These are phyloP conservation scores for Eucalyptus victrix DNA, from an alignment of 345 rosid genomes.

Conservation along the genomic window DNA sequence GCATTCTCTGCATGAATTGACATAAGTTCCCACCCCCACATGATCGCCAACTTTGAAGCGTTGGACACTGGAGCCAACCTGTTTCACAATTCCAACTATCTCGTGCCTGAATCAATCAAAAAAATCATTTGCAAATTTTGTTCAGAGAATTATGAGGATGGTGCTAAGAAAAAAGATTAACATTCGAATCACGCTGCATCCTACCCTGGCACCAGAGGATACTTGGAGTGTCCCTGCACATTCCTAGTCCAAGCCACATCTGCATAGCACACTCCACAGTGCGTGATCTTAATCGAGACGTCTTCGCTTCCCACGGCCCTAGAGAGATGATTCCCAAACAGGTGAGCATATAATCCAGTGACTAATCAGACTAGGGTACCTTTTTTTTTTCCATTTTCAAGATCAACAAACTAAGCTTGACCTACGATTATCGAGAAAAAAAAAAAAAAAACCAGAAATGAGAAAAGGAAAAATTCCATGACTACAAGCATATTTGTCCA, in stretches of 20 bases:
- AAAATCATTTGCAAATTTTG: neutral
- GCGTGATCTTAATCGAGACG: slow-evolving; percentile 26
- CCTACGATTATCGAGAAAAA: too few species aligned
- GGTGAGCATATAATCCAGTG: too few species aligned
- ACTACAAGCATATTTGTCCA: too few species aligned
- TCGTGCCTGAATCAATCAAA: slow-evolving; percentile 44
- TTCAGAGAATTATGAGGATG: neutral
- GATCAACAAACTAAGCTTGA: too few species aligned
- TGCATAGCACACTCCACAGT: slow-evolving; percentile 87
- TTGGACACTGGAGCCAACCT: too few species aligned
- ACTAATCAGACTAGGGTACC: too few species aligned
- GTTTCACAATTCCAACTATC: neutral
- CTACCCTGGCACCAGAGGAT: slow-evolving; percentile 89
- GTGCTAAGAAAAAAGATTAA: neutral
- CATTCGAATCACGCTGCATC: neutral
- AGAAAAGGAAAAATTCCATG: too few species aligned
- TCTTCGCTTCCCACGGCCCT: slow-evolving; percentile 56
- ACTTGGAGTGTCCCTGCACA: slow-evolving; percentile 32
- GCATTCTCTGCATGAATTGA: slow-evolving; percentile 72
- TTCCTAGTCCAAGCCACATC: slow-evolving; percentile 66
- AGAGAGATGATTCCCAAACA: neutral
- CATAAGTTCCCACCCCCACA: slow-evolving; percentile 61
- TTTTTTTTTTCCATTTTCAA: too few species aligned
- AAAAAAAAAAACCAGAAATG: too few species aligned
- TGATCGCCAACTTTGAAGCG: too few species aligned